Percentiles rank a stretch among this genome's conserved stretches.
These are phyloP conservation scores for Neurospora sp. DNA, from an alignment of 2,329 filamentous ascomycete genomes.

Conservation along the genomic window DNA sequence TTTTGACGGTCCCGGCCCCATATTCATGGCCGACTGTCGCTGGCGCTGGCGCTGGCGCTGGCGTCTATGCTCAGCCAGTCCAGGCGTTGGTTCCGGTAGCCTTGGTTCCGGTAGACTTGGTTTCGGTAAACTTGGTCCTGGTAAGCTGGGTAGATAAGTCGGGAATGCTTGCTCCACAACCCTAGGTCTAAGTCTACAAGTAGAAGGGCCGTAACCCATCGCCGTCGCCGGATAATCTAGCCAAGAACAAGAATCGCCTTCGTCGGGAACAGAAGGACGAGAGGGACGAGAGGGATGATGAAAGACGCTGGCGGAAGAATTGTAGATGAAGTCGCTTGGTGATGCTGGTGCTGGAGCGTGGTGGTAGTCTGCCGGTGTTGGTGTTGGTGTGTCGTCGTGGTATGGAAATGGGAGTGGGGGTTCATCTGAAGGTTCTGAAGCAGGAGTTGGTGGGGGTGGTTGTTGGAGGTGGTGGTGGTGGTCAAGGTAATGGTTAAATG, in stretches of 20 bases:
- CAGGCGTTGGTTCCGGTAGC: not conserved
- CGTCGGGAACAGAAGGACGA: too few species aligned
- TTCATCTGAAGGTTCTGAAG: not conserved
- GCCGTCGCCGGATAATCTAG: too few species aligned
- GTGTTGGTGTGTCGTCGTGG: too few species aligned
- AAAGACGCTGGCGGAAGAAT: not conserved
- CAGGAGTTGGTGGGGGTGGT: not conserved
- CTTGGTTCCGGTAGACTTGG: not conserved
- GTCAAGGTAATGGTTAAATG: not conserved
- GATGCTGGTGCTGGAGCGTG: not conserved
- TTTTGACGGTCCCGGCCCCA: not conserved
- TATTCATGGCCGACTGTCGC: not conserved
- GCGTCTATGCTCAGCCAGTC: not conserved
- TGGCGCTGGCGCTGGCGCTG: not conserved
- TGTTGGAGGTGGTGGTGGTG: not conserved
- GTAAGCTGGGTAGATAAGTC: not conserved
- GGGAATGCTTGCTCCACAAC: not conserved
- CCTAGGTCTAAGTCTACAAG: not conserved
- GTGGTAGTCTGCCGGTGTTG: not conserved
- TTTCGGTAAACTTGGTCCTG: not conserved
- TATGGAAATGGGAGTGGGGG: too few species aligned
- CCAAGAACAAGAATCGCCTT: too few species aligned
- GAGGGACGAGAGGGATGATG: not conserved
- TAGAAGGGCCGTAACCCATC: not conserved
- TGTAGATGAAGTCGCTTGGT: not conserved